Percentiles rank a stretch among this genome's conserved stretches.
phyloP scores from a whole-genome alignment of 805 yeast genomes.

The Wickerhamomyces canadensis region DNA sequence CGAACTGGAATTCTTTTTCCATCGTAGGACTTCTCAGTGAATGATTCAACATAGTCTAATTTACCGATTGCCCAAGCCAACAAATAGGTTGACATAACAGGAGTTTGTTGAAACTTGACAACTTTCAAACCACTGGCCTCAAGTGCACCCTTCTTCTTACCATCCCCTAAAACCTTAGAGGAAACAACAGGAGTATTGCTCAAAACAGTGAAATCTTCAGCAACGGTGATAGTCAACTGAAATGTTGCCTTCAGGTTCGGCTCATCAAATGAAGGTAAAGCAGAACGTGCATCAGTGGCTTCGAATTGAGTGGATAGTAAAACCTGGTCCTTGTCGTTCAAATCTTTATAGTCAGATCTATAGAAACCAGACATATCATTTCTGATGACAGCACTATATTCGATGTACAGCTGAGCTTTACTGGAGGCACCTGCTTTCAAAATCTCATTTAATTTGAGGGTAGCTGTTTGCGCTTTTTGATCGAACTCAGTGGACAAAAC shows the following conservation, averaged over 20 bases:
- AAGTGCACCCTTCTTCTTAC: constrained; percentile 44
- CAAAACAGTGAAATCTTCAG: constrained; percentile 48
- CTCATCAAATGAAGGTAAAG: constrained; percentile 82
- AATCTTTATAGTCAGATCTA: constrained; percentile 56
- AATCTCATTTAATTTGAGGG: constrained; percentile 47
- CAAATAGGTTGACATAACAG: constrained; percentile 74
- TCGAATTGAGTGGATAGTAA: constrained; percentile 83
- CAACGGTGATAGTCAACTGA: constrained; percentile 55
- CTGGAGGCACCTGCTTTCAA: constrained; percentile 29
- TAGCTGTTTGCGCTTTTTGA: constrained; percentile 55
- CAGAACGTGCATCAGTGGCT: constrained; percentile 78
- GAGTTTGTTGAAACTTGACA: constrained; percentile 59
- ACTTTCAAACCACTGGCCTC: constrained; percentile 21
- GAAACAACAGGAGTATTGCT: constrained; percentile 60
- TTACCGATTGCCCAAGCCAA: constrained; percentile 82
- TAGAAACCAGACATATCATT: constrained; percentile 79
- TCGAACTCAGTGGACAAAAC: constrained; percentile 34
- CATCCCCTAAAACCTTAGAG: constrained; percentile 39
- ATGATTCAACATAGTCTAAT: constrained; percentile 58
- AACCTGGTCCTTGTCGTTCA: constrained; percentile 58
- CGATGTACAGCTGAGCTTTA: constrained; percentile 39
- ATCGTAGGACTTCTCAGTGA: constrained; percentile 28
- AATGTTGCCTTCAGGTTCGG: constrained; percentile 76
- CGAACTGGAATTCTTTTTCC: constrained; percentile 72
- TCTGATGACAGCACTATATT: constrained; percentile 56